phyloP scores from a whole-genome alignment of 164 flowering plant species.

The Vitis riparia region DNA sequence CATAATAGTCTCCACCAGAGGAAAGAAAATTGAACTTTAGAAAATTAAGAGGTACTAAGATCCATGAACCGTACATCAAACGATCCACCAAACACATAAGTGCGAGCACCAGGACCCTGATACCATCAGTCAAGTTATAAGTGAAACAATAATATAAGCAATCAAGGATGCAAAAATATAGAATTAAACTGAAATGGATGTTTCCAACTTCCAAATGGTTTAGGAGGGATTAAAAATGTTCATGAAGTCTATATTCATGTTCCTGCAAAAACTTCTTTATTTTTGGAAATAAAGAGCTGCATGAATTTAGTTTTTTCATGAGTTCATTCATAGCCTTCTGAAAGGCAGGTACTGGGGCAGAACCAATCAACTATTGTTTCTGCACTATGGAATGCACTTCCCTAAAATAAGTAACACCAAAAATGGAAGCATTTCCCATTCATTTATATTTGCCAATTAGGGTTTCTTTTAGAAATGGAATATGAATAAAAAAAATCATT shows the following conservation, averaged over 20 bases:
- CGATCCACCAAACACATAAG: constrained; percentile 67
- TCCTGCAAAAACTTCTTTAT: neutral
- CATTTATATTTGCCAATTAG: too few species aligned
- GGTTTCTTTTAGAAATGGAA: too few species aligned
- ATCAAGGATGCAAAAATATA: neutral
- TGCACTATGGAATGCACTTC: too few species aligned
- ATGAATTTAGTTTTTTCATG: neutral
- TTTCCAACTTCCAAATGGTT: neutral
- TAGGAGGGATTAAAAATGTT: neutral
- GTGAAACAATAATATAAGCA: neutral
- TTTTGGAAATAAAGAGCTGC: neutral
- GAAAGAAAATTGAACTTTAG: constrained; percentile 87
- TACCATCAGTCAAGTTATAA: constrained; percentile 9
- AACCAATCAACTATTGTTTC: too few species aligned
- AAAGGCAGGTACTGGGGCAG: neutral
- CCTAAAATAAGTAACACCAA: too few species aligned
- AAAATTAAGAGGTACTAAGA: constrained; percentile 87
- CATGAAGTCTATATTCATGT: neutral
- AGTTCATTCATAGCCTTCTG: neutral
- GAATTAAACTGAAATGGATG: neutral
- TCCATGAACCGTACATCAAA: constrained; percentile 77
- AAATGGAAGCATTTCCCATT: too few species aligned
- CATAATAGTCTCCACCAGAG: constrained; percentile 93
- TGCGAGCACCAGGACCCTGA: constrained; percentile 69
- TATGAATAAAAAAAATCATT: too few species aligned